A percentile compares a stretch with the other conserved stretches of the same genome.
Conservation (phyloP, 2,329 filamentous ascomycete genomes). For the Ceratocystis cacaofunesta region DNA sequence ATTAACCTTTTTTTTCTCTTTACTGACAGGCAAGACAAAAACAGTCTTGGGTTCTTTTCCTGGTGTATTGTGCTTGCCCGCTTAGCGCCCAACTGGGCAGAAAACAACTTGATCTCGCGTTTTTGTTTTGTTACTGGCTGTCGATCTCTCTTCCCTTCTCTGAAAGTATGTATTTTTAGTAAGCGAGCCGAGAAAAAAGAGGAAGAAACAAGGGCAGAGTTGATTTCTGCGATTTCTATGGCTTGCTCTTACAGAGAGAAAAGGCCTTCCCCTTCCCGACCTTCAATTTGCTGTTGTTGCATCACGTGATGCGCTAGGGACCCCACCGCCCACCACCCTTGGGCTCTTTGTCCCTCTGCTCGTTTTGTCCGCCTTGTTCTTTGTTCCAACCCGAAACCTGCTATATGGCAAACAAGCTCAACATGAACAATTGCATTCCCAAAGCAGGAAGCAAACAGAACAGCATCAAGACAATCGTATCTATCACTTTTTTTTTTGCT, state of each 20-base stretch:
- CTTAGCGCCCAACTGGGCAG: too few species aligned
- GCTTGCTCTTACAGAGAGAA: too few species aligned
- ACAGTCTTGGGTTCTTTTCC: too few species aligned
- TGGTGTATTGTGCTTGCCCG: too few species aligned
- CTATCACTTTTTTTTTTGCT: too few species aligned
- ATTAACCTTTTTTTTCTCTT: too few species aligned
- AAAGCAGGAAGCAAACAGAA: neutral
- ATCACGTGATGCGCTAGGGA: neutral
- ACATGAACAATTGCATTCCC: neutral
- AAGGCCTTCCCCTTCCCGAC: too few species aligned
- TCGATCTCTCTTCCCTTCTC: neutral
- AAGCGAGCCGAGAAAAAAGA: neutral
- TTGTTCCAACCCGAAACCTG: neutral
- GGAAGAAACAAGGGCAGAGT: neutral
- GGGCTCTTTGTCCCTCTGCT: neutral
- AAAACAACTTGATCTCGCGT: neutral
- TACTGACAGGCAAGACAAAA: too few species aligned
- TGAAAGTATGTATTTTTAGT: neutral
- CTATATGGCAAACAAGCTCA: neutral
- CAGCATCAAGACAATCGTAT: neutral
- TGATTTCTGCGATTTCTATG: too few species aligned
- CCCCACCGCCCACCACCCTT: neutral
- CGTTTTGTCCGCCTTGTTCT: neutral
- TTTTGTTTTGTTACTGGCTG: neutral
- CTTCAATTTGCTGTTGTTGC: too few species aligned